Evolutionary conservation across 306 rosid genomes (phyloP), one percentile per base, ranked within the genome.

Genomic region (Dicorynia guianensis): DNA sequence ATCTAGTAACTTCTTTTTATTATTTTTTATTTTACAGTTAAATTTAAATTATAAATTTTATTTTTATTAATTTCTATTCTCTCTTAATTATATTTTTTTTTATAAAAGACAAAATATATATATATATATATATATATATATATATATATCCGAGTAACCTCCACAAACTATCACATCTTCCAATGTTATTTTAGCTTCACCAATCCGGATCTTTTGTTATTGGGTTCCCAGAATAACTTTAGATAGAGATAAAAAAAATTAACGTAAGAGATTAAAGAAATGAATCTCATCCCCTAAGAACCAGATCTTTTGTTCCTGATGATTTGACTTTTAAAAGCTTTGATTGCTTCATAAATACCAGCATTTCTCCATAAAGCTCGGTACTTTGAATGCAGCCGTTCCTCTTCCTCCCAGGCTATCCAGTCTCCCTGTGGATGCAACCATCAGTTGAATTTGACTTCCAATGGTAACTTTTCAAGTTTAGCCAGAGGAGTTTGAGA

Each of bases 161-260:
- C 86, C 84, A 7, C 61, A 73, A 42, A 74, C 20, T 72, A 82
- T 78, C 7, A 79, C n/a, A 49, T 91, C 93, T 49, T 91, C 93
- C 19, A 87, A 53, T 0, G 90, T 87, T 0, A 91, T 35, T 0
- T 89, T 87, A 4, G 89, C 81, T 74, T 91, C 92, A 2, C 89
- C n/a, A n/a, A n/a, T 85, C 25, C 63, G 89, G 7, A 1, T 76
- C 80, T n/a, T n/a, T 74, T 20, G 49, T 46, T 69, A n/a, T n/a
- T n/a, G n/a, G n/a, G n/a, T n/a, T n/a, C n/a, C n/a, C n/a, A n/a
- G n/a, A n/a, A n/a, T n/a, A n/a, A n/a, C n/a, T n/a, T n/a, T n/a
- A n/a, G n/a, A n/a, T n/a, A n/a, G n/a, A n/a, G n/a, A n/a, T n/a
- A n/a, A n/a, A n/a, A n/a, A n/a, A n/a, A n/a, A n/a, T n/a, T n/a